These are phyloP conservation scores for Coemansia sp. DNA, from an alignment of 192 early-diverging fungal species.

Conservation along the genomic window DNA sequence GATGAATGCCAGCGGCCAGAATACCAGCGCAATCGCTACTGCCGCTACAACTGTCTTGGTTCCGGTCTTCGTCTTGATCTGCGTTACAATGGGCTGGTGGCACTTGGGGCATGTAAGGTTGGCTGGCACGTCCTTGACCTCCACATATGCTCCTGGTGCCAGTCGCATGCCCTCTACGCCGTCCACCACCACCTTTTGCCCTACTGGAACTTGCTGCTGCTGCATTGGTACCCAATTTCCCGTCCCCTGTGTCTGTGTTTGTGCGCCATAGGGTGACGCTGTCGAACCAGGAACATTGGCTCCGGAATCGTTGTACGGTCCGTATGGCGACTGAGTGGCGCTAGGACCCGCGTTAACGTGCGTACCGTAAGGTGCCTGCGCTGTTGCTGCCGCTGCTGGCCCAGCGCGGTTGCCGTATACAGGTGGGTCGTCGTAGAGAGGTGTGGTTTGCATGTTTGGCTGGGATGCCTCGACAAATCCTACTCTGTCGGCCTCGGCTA, in stretches of 20 bases:
- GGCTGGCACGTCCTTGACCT: constrained; percentile 35
- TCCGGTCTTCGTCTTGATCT: constrained; percentile 33
- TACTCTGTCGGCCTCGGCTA: constrained; percentile 7
- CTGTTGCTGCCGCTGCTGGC: neutral
- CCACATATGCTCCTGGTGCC: constrained; percentile 33
- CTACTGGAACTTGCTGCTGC: neutral
- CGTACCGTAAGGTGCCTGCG: constrained; percentile 10
- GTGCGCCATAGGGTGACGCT: neutral
- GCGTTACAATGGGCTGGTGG: constrained; percentile 28
- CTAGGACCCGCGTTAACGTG: neutral
- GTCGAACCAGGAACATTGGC: neutral
- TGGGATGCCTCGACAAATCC: neutral
- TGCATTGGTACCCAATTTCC: neutral
- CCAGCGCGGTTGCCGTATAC: neutral
- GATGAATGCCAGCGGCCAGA: constrained; percentile 46
- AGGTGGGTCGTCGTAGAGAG: constrained; percentile 15
- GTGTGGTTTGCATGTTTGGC: neutral
- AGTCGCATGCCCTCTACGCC: constrained; percentile 20
- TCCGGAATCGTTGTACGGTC: constrained; percentile 14
- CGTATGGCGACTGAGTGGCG: constrained; percentile 7
- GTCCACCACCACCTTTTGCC: constrained; percentile 26
- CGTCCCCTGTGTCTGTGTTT: neutral
- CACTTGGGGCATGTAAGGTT: constrained; percentile 39
- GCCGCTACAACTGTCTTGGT: constrained; percentile 42
- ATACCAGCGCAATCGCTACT: constrained; percentile 38